A percentile compares a stretch with the other conserved stretches of the same genome.
These are phyloP conservation scores for Pascua sp. DNA, from an alignment of 1,284 basidiomycete species.

Conservation along the genomic window DNA sequence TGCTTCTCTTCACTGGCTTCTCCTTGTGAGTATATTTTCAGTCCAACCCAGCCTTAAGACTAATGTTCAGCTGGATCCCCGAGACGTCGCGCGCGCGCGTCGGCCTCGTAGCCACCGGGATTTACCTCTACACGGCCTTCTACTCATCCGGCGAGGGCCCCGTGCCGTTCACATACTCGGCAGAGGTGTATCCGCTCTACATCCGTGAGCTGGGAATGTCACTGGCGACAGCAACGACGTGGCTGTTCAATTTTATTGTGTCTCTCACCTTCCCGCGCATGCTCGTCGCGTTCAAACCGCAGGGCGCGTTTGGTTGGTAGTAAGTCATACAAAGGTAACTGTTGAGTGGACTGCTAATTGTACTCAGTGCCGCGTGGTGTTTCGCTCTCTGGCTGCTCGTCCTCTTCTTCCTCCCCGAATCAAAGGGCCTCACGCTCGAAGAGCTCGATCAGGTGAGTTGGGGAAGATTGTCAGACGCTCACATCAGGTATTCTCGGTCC, in stretches of 20 bases:
- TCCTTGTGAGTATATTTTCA: conserved; percentile 19
- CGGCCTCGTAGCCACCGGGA: conserved; percentile 43
- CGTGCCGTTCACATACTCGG: conserved; percentile 57
- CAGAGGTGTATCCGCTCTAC: conserved; percentile 53
- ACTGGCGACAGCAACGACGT: conserved; percentile 47
- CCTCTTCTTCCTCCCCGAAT: conserved; percentile 60
- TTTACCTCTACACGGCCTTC: conserved; percentile 15
- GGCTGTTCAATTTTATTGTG: conserved; percentile 49
- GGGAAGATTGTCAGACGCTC: background rate
- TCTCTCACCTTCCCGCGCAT: conserved; percentile 69
- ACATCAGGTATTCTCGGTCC: conserved; percentile 50
- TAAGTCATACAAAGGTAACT: conserved; percentile 50
- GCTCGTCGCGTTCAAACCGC: conserved; percentile 41
- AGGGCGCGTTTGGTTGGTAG: conserved; percentile 28
- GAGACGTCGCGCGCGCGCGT: conserved; percentile 12
- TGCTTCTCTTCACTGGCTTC: conserved; percentile 47
- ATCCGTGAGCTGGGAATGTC: conserved; percentile 53
- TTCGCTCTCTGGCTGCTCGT: conserved; percentile 38
- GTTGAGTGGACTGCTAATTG: no score
- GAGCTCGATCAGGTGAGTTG: conserved; percentile 54
- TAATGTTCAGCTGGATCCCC: conserved; percentile 11
- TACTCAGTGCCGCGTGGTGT: conserved; percentile 8
- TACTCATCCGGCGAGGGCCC: conserved; percentile 63
- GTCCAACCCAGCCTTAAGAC: background rate
- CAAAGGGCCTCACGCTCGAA: conserved; percentile 73